Conservation (phyloP, 352 stramenopile species). For the Globisporangium abappressorium region DNA sequence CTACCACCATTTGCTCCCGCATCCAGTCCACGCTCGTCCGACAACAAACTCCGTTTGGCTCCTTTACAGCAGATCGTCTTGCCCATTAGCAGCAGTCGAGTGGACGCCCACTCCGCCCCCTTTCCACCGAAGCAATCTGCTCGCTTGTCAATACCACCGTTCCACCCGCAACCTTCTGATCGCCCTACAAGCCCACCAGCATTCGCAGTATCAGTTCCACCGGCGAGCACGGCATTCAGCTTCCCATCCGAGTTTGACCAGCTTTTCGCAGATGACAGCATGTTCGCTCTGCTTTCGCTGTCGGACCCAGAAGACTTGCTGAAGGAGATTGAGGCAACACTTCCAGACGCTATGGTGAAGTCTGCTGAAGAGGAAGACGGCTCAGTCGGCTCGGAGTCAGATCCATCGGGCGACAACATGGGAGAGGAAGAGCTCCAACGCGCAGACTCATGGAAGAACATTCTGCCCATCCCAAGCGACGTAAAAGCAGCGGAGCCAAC, state of each 20-base stretch:
- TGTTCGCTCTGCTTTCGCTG: conserved; percentile 35
- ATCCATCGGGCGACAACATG: conserved; percentile 70
- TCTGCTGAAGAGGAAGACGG: conserved; percentile 36
- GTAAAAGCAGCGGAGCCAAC: neutral
- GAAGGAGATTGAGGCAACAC: conserved; percentile 58
- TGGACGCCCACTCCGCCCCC: neutral
- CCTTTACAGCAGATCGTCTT: conserved; percentile 7
- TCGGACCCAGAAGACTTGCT: conserved; percentile 52
- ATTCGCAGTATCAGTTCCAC: neutral
- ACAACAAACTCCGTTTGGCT: conserved; percentile 28
- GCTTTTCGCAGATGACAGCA: conserved; percentile 28
- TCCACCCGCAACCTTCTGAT: neutral
- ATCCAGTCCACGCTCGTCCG: neutral
- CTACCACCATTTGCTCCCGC: neutral
- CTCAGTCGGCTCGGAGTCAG: conserved; percentile 64
- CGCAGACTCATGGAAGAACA: conserved; percentile 8
- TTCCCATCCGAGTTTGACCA: conserved; percentile 30
- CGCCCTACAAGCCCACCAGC: neutral
- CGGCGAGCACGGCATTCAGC: neutral
- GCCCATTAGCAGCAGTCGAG: neutral
- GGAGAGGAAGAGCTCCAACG: conserved; percentile 48
- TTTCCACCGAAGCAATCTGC: neutral
- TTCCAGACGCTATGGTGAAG: conserved; percentile 52
- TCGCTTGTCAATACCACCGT: neutral
- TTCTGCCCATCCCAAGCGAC: neutral